A percentile compares a stretch with the other conserved stretches of the same genome.
Evolutionary conservation across 139 green algal genomes (phyloP).

Genomic region (Closterium sp.): DNA sequence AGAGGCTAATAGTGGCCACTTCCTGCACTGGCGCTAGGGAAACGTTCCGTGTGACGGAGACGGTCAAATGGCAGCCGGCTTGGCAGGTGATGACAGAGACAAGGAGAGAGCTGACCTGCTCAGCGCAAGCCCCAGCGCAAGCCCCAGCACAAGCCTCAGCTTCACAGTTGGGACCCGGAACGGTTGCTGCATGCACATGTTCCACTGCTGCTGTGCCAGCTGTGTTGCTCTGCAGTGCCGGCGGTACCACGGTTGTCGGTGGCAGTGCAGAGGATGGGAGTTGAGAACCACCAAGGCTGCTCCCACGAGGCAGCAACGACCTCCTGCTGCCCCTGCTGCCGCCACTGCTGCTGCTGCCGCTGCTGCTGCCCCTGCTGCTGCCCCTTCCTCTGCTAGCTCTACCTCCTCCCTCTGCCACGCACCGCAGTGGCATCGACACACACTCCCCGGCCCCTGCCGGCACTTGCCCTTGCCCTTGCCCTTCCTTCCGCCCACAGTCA

Average conservation of each 20-base stretch:
- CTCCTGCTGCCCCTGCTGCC: neutral
- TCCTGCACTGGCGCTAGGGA: neutral
- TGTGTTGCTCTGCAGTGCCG: neutral
- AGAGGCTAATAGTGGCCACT: neutral
- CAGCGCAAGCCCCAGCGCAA: neutral
- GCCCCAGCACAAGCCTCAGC: neutral
- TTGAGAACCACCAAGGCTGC: neutral
- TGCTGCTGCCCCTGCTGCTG: neutral
- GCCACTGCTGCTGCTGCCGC: neutral
- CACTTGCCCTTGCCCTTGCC: neutral
- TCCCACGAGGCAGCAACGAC: neutral
- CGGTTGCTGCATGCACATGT: neutral
- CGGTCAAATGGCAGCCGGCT: neutral
- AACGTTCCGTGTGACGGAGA: neutral
- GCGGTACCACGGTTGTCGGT: neutral
- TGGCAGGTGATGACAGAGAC: neutral
- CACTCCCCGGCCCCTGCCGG: neutral
- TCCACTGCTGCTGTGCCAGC: neutral
- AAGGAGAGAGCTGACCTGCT: neutral
- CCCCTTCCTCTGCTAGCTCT: too few species aligned
- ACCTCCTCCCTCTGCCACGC: too few species aligned
- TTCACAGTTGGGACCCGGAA: neutral
- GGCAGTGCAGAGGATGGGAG: neutral
- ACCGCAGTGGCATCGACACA: neutral
- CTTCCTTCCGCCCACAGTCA: neutral